These are phyloP conservation scores for Atkinsonella texensis DNA, from an alignment of 2,329 filamentous ascomycete species.

Conservation along the genomic window DNA sequence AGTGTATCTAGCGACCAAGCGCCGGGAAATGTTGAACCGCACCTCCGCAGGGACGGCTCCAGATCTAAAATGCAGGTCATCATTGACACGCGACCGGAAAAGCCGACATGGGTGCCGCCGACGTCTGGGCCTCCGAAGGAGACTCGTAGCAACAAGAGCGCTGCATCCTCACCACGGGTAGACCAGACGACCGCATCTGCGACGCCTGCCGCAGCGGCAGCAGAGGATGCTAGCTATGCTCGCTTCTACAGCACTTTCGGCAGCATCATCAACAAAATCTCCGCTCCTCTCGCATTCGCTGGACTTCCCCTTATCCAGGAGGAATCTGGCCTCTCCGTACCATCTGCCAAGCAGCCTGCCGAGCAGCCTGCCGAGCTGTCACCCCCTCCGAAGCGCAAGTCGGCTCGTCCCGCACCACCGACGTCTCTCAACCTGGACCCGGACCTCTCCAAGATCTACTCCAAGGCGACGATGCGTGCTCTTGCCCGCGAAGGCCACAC, in stretches of 20 bases:
- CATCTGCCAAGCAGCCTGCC: constrained; percentile 18
- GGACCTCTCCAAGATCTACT: constrained; percentile 75
- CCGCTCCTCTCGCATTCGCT: constrained; percentile 83
- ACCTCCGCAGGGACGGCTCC: constrained; percentile 37
- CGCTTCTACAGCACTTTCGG: constrained; percentile 90
- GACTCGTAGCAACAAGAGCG: constrained; percentile 12
- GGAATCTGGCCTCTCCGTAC: constrained; percentile 22
- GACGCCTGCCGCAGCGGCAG: constrained; percentile 5
- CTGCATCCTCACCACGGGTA: constrained; percentile 13
- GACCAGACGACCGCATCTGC: constrained; percentile 10
- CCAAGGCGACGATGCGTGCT: constrained; percentile 70
- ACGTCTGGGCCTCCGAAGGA: constrained; percentile 14
- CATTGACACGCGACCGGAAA: constrained; percentile 38
- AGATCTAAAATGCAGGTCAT: constrained; percentile 43
- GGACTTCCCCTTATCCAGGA: constrained; percentile 65
- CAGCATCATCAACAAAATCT: constrained; percentile 75
- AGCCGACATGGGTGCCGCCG: constrained; percentile 42
- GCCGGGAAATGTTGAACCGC: constrained; percentile 54
- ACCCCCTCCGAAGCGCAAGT: constrained; percentile 24
- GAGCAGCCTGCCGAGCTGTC: constrained; percentile 23
- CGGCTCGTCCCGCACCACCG: constrained; percentile 12
- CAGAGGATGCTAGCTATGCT: constrained; percentile 67
- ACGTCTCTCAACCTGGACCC: constrained; percentile 37
- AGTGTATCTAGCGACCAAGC: constrained; percentile 64
- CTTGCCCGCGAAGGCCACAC: constrained; percentile 57